Evolutionary conservation across 495 filamentous ascomycete species (phyloP).

Genomic region (Penicillium lagena): DNA sequence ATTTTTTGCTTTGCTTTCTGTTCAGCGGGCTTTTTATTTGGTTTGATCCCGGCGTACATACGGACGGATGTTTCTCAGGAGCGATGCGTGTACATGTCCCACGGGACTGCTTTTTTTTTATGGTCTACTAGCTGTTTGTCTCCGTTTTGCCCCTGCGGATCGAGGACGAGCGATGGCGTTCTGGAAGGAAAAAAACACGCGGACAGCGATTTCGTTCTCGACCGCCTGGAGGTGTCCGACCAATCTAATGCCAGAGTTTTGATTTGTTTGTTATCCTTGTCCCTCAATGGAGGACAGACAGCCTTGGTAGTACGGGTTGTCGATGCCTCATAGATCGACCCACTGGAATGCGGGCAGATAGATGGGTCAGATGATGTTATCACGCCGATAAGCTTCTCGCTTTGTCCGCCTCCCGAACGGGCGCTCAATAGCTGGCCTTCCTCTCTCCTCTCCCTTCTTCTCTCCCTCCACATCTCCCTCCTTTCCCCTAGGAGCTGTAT

Average conservation of each 20-base stretch:
- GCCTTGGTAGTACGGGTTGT: neutral
- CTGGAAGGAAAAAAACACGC: conserved; percentile 20
- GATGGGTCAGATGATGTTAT: conserved; percentile 3
- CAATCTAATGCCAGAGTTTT: too few species aligned
- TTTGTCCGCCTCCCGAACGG: conserved; percentile 6
- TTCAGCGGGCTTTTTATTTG: conserved; percentile 10
- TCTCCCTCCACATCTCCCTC: neutral
- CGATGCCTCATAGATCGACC: too few species aligned
- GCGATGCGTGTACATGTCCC: conserved; percentile 20
- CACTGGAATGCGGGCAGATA: neutral
- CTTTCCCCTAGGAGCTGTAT: neutral
- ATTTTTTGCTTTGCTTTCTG: conserved; percentile 8
- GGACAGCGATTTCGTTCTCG: neutral
- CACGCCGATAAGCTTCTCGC: conserved; percentile 6
- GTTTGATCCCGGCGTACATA: conserved; percentile 16
- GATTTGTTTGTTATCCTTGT: too few species aligned
- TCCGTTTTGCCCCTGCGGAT: conserved; percentile 2
- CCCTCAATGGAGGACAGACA: neutral
- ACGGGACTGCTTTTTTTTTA: conserved; percentile 9
- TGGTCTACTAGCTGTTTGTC: neutral
- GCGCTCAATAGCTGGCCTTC: neutral
- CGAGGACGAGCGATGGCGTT: conserved; percentile 31
- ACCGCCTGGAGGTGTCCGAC: neutral
- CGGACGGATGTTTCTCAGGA: conserved; percentile 3
- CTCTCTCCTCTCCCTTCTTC: conserved; percentile 4